phyloP scores from a whole-genome alignment of 345 rosid species.

The Camelina neglecta region DNA sequence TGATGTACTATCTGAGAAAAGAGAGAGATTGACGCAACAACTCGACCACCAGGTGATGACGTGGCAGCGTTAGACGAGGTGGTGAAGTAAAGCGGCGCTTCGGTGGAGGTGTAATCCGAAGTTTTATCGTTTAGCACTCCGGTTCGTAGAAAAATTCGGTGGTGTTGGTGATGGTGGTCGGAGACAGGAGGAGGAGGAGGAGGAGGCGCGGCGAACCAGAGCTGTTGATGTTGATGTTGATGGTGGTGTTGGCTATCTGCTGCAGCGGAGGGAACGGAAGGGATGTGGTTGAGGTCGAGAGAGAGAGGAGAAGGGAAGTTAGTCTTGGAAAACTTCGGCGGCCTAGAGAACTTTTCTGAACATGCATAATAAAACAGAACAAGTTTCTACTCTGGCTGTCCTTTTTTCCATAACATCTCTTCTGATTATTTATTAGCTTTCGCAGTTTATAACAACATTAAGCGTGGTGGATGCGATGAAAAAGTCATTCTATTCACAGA shows the following conservation, averaged over 20 bases:
- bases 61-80: neutral
- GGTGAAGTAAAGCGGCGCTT: conserved; percentile 31
- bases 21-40: too few species aligned
- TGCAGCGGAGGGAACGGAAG: conserved; percentile 43
- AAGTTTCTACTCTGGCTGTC: conserved; percentile 7
- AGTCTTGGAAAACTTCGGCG: conserved; percentile 54
- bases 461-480: conserved; percentile 69
- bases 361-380: neutral
- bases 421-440: conserved; percentile 27
- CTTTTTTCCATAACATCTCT: neutral
- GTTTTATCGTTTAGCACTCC: conserved; percentile 58
- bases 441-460: conserved; percentile 60
- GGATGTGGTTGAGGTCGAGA: conserved; percentile 65
- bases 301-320: conserved; percentile 81
- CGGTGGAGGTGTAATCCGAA: conserved; percentile 26
- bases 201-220: conserved; percentile 46
- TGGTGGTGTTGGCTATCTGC: conserved; percentile 23
- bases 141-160: conserved; percentile 65
- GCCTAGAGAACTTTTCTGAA: too few species aligned
- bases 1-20: too few species aligned
- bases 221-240: conserved; percentile 9
- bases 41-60: too few species aligned
- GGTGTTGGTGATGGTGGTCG: conserved; percentile 44
- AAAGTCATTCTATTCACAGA: conserved; percentile 56
- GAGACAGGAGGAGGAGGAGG: conserved; percentile 29